phyloP scores from a whole-genome alignment of 1,139 yeast species.

The Kodamaea sp. region DNA sequence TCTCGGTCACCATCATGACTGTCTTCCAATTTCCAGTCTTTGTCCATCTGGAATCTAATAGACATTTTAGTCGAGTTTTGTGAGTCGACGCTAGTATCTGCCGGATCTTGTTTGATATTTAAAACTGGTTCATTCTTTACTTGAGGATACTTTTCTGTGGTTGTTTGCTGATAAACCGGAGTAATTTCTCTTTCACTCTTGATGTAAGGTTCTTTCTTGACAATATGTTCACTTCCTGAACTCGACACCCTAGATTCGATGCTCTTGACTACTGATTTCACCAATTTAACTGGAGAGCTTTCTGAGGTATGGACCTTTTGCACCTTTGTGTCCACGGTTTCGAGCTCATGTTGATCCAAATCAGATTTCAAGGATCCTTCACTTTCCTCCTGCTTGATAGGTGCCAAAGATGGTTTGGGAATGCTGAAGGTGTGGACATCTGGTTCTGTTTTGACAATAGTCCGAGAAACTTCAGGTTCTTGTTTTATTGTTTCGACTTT shows the following conservation, averaged over 20 bases:
- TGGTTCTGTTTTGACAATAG: slow-evolving; percentile 6
- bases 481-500: background rate
- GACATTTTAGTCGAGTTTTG: slow-evolving; percentile 26
- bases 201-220: no score
- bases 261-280: slow-evolving; percentile 8
- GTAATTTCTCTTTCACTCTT: slow-evolving; percentile 1
- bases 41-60: slow-evolving; percentile 37
- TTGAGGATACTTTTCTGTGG: background rate
- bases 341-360: slow-evolving; percentile 3
- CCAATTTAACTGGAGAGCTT: slow-evolving; percentile 8
- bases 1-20: slow-evolving; percentile 47
- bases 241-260: slow-evolving; percentile 10
- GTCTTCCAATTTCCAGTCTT: slow-evolving; percentile 45
- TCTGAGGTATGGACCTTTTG: slow-evolving; percentile 4
- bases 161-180: slow-evolving; percentile 2
- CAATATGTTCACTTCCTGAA: slow-evolving; percentile 1
- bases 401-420: background rate
- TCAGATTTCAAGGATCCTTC: slow-evolving; percentile 7
- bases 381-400: slow-evolving; percentile 5
- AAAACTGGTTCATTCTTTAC: slow-evolving; percentile 2
- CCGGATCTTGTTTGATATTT: slow-evolving; percentile 3
- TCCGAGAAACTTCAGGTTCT: background rate
- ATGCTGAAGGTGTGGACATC: background rate
- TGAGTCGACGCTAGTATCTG: slow-evolving; percentile 15
- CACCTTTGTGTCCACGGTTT: slow-evolving; percentile 6